These are phyloP conservation scores for Cytospora piceae DNA, from an alignment of 2,329 filamentous ascomycete species.

Conservation along the genomic window DNA sequence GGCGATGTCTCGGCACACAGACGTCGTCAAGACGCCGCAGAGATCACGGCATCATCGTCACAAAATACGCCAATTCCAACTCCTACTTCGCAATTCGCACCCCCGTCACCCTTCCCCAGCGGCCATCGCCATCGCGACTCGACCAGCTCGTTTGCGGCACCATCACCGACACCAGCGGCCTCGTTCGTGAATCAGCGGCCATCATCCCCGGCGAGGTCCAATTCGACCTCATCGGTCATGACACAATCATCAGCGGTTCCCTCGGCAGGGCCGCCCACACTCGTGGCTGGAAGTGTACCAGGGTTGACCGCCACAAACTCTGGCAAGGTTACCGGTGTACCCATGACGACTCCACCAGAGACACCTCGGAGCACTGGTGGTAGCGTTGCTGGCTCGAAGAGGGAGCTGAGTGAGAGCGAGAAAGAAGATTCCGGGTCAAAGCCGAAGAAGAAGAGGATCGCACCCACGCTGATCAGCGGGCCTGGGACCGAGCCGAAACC, in stretches of 20 bases:
- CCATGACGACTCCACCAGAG: slow-evolving; percentile 87
- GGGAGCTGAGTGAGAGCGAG: slow-evolving; percentile 60
- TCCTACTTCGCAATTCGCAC: slow-evolving; percentile 65
- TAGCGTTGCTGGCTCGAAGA: slow-evolving; percentile 59
- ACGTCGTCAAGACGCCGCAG: slow-evolving; percentile 43
- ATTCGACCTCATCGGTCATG: slow-evolving; percentile 78
- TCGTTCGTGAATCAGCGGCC: slow-evolving; percentile 68
- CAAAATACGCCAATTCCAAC: slow-evolving; percentile 74
- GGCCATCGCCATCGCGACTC: slow-evolving; percentile 63
- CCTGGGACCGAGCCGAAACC: slow-evolving; percentile 29
- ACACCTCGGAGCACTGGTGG: slow-evolving; percentile 71
- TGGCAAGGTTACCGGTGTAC: slow-evolving; percentile 63
- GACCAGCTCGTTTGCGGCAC: slow-evolving; percentile 60
- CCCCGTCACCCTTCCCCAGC: slow-evolving; percentile 60
- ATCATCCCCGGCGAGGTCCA: slow-evolving; percentile 81
- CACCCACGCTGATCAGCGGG: slow-evolving; percentile 61
- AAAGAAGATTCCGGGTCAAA: slow-evolving; percentile 54
- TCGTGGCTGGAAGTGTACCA: slow-evolving; percentile 77
- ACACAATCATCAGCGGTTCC: slow-evolving; percentile 59
- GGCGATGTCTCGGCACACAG: slow-evolving; percentile 64
- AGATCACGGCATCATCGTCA: slow-evolving; percentile 52
- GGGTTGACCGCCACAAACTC: slow-evolving; percentile 76
- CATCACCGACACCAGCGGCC: slow-evolving; percentile 60
- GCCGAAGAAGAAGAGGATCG: slow-evolving; percentile 71
- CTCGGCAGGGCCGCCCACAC: slow-evolving; percentile 61